Percentiles rank a stretch among this genome's conserved stretches.
These are phyloP conservation scores for Hanseniaspora lindneri DNA, from an alignment of 805 yeast species.

Conservation along the genomic window DNA sequence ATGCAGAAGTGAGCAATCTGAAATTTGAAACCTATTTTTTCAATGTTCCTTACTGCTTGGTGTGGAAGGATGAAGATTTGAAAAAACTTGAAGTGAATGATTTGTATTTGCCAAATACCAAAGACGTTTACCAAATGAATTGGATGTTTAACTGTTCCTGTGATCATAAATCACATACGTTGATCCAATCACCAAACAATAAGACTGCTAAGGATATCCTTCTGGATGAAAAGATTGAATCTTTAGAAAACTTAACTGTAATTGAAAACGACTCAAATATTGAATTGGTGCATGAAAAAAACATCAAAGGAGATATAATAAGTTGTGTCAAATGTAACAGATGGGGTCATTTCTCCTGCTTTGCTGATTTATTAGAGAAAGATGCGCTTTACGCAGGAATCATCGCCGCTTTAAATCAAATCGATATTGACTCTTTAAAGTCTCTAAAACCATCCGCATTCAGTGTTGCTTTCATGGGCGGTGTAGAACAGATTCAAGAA, in stretches of 20 bases:
- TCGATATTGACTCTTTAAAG: background rate
- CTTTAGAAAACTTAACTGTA: background rate
- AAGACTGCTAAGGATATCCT: constrained; percentile 2
- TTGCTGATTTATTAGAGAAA: background rate
- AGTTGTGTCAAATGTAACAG: constrained; percentile 28
- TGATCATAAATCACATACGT: constrained; percentile 8
- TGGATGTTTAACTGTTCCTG: constrained; percentile 29
- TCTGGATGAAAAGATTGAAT: background rate
- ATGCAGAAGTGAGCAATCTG: background rate
- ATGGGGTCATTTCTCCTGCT: constrained; percentile 21
- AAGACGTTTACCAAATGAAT: constrained; percentile 21
- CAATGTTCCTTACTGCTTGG: constrained; percentile 26
- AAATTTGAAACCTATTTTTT: constrained; percentile 14
- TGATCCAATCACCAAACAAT: constrained; percentile 4
- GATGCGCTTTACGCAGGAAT: constrained; percentile 10
- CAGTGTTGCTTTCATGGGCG: constrained; percentile 21
- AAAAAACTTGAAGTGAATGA: constrained; percentile 20
- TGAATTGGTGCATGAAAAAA: background rate
- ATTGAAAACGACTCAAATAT: background rate
- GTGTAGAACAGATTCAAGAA: constrained; percentile 16
- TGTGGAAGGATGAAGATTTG: constrained; percentile 24
- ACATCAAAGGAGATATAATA: constrained; percentile 19
- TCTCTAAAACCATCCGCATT: constrained; percentile 19
- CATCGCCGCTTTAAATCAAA: constrained; percentile 15
- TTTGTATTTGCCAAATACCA: constrained; percentile 18